These are phyloP conservation scores for Penicillium pulvis DNA, from an alignment of 495 filamentous ascomycete species.

Conservation along the genomic window DNA sequence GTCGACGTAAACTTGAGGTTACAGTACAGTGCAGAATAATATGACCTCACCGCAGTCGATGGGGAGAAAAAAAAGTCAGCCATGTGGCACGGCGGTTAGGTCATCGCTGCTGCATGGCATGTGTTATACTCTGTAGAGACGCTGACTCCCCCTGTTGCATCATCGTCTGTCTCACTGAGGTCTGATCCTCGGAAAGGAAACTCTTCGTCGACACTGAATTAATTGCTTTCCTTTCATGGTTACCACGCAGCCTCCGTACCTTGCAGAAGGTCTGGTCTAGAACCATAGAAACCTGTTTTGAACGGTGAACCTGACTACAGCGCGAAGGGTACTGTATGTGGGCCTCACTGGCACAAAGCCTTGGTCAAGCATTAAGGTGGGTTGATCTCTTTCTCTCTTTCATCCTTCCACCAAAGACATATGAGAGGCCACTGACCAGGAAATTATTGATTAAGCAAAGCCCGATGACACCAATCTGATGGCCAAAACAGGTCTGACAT, in stretches of 20 bases:
- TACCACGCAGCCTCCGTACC: background rate
- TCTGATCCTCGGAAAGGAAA: background rate
- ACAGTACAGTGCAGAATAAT: background rate
- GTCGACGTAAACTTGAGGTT: background rate
- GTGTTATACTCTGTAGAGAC: background rate
- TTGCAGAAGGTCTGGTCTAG: background rate
- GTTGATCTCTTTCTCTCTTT: background rate
- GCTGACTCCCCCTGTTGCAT: background rate
- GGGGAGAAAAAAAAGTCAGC: background rate
- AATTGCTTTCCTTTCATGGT: background rate
- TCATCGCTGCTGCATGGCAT: background rate
- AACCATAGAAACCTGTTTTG: conserved; percentile 6
- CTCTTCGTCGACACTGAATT: background rate
- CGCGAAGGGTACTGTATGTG: background rate
- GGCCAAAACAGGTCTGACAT: background rate
- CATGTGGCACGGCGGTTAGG: background rate
- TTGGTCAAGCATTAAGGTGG: background rate
- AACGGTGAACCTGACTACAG: background rate
- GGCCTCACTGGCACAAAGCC: background rate
- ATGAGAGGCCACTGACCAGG: background rate
- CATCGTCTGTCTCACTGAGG: background rate
- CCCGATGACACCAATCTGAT: background rate
- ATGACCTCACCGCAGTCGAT: background rate
- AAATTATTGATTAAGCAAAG: background rate
- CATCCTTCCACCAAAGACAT: background rate